These are phyloP conservation scores for Sparassis latifolia DNA, from an alignment of 1,284 basidiomycete species.

Conservation along the genomic window DNA sequence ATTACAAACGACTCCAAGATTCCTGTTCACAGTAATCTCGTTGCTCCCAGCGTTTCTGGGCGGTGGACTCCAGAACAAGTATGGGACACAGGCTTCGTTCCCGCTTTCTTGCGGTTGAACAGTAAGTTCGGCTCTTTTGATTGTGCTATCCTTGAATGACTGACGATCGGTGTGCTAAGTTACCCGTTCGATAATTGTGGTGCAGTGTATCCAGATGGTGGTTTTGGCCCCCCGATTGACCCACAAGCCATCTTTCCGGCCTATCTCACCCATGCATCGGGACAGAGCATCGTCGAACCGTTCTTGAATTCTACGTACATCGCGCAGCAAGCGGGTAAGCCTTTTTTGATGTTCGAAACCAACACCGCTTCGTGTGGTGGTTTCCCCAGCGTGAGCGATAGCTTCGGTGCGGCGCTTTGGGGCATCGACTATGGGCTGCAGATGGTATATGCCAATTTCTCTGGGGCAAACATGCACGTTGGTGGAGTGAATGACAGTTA, in stretches of 20 bases:
- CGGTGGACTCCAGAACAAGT: constrained; percentile 47
- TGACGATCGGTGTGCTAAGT: constrained; percentile 13
- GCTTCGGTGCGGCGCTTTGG: constrained; percentile 46
- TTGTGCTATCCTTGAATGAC: not conserved
- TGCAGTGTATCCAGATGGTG: constrained; percentile 24
- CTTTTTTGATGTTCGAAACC: constrained; percentile 68
- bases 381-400: constrained; percentile 67
- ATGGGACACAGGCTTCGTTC: constrained; percentile 54
- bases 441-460: constrained; percentile 52
- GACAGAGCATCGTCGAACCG: constrained; percentile 34
- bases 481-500: constrained; percentile 66
- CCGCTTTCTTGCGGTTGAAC: constrained; percentile 53
- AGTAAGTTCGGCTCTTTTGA: constrained; percentile 25
- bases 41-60: constrained; percentile 51
- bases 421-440: constrained; percentile 30
- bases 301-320: constrained; percentile 45
- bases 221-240: constrained; percentile 24
- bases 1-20: constrained; percentile 32
- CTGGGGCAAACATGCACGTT: constrained; percentile 51
- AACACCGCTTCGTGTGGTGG: constrained; percentile 82
- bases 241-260: constrained; percentile 48
- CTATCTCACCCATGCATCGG: constrained; percentile 55
- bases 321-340: constrained; percentile 37
- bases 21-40: constrained; percentile 39
- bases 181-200: constrained; percentile 42